Evolutionary conservation across 2,329 filamentous ascomycete genomes (phyloP).

Genomic region (Colletotrichum paranaense): DNA sequence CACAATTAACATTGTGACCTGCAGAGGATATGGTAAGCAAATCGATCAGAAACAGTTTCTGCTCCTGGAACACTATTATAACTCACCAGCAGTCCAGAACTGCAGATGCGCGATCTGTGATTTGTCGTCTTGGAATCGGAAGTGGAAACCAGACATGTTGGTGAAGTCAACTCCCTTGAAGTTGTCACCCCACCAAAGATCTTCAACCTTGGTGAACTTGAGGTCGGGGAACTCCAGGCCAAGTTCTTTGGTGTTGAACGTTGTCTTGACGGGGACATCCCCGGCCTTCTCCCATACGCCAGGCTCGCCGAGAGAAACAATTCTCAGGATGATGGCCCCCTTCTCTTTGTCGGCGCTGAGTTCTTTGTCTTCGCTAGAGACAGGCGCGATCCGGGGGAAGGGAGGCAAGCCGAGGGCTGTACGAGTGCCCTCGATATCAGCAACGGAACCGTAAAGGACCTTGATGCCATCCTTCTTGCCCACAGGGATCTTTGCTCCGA

Average conservation of each 20-base stretch:
- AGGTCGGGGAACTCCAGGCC: neutral
- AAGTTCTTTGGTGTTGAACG: neutral
- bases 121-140: neutral
- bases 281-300: neutral
- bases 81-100: neutral
- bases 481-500: neutral
- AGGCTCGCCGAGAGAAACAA: neutral
- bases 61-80: neutral
- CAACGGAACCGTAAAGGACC: neutral
- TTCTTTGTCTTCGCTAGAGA: neutral
- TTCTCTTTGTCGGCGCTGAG: neutral
- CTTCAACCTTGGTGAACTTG: constrained; percentile 9
- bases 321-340: neutral
- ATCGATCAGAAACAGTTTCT: neutral
- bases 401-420: neutral
- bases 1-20: neutral
- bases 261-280: neutral
- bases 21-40: neutral
- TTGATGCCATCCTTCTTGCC: neutral
- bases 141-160: constrained; percentile 16
- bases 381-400: neutral
- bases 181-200: constrained; percentile 1
- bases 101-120: neutral
- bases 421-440: neutral
- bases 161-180: constrained; percentile 18